Evolutionary conservation across 768 basidiomycete genomes (phyloP), one percentile per base, ranked within the genome.

Genomic region (Termitomyces titanicus): DNA sequence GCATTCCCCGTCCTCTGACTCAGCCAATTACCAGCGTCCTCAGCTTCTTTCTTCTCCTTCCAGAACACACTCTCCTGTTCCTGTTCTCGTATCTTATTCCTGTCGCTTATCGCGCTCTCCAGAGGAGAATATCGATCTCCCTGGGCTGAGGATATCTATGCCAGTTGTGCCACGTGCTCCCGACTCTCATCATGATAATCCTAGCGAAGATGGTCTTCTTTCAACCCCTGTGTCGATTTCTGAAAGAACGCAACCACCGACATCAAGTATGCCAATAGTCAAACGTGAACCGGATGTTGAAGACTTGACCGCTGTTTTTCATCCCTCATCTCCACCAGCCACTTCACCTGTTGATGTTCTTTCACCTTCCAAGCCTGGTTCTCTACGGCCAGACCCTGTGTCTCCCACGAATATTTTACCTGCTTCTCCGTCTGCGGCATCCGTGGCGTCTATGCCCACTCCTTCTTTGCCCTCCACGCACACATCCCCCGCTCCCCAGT

Each of bases 241-340:
- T 39, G 45, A 51, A 25, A 42, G 13, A 15, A 39, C 43, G 8
- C 39, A 44, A n/a, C 44, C 55, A 33, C 27, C 35, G 20, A 40
- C 43, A 18, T 35, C 52, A 24, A 45, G 45, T 8, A 17, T 31
- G 20, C 5, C 10, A 33, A 29, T 33, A 11, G 24, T 55, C 17
- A 61, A 57, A 53, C 44, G 29, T 34, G 59, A 61, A 47, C 50
- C 53, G n/a, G 55, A 54, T 13, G 1, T 40, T 13, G 53, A 57
- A 43, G 44, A 54, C 35, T 57, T 20, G 13, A 25, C 47, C 1
- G n/a, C 25, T 43, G 20, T 22, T 53, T 34, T 52, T 9, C 22
- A 46, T 27, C 29, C 39, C 31, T 24, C 51, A 11, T 20, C 44
- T 15, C 22, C 9, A 22, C 13, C 39, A 11, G 3, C 2, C 10